Base-by-base conservation (phyloP, 805 yeast species). In the Candida palmyrensis region DNA sequence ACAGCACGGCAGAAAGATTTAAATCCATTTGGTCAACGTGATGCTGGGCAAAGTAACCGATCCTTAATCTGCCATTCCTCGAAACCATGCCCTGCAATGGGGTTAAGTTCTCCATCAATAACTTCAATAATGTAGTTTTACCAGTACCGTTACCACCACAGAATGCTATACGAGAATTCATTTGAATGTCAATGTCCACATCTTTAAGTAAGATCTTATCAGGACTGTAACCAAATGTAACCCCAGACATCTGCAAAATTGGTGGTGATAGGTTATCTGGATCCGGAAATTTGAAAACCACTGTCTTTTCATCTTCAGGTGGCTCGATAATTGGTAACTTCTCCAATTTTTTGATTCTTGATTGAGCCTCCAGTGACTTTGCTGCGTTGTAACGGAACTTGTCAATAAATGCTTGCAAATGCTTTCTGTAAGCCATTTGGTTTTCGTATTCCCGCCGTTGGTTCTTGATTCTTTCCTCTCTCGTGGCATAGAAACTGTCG, bases 131-230 rank as follows among this genome's bases (percentile, higher is more conserved):
- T 3, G 99, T 92, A 8, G 98, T 89, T 59, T 92, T 92, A 83
- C 99, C 99, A 54, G 96, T 86, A 67, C 99, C 99, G 57, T 92
- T 92, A 39, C 97, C 97, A 73, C 99, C 99, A 39, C 92, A 96
- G 39, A 92, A 70, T 0, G 97, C 98, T 48, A 92, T 84, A 58
- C 99, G 75, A 1, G 97, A 88, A 49, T 89, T 85, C 85, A 90
- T 71, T 59, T 86, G 95, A 35, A 92, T 86, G 45, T 87, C 95
- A 40, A 92, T 59, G 45, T 89, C 95, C 26, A 89, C 97, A 46
- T 86, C 68, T 19, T 72, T 70, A 42, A 90, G 62, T 38, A 89
- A 59, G 19, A 86, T 62, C 36, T 77, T 78, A 3, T 67, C 65
- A 5, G 82, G 79, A 30, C 65, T 60, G 57, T 92, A 92, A 29